Percentiles rank a stretch among this genome's conserved stretches.
Evolutionary conservation across 2,329 filamentous ascomycete genomes (phyloP).

Genomic region (Verticillium zaregamsianum): DNA sequence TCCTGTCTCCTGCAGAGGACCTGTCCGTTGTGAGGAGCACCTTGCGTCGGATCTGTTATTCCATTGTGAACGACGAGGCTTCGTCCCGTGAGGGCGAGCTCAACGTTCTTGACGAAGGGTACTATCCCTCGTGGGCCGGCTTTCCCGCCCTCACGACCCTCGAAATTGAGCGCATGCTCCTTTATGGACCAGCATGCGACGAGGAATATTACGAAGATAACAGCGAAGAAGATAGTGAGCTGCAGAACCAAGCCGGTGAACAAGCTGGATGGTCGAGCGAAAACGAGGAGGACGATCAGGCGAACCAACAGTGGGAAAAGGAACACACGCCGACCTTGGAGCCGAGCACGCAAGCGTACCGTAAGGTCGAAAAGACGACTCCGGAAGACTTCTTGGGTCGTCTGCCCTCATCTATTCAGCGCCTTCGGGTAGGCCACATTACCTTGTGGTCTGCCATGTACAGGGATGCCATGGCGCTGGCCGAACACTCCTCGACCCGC

Average conservation of each 20-base stretch:
- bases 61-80: not conserved
- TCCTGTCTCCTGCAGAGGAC: not conserved
- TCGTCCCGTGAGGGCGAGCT: not conserved
- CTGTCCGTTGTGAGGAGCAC: not conserved
- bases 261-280: not conserved
- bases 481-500: not conserved
- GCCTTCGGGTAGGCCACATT: not conserved
- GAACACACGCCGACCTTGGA: not conserved
- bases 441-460: not conserved
- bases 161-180: not conserved
- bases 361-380: not conserved
- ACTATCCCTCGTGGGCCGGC: not conserved
- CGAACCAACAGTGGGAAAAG: not conserved
- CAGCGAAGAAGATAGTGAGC: not conserved
- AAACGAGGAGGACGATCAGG: no score
- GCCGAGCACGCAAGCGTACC: not conserved
- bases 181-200: not conserved
- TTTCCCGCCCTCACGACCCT: not conserved
- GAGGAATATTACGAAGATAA: no score
- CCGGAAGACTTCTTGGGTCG: not conserved
- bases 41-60: not conserved
- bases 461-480: not conserved
- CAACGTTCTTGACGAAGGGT: not conserved
- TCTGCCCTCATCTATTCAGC: not conserved
- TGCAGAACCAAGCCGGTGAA: not conserved